phyloP scores from a whole-genome alignment of 2,329 filamentous ascomycete species.

The Hortaea werneckii region DNA sequence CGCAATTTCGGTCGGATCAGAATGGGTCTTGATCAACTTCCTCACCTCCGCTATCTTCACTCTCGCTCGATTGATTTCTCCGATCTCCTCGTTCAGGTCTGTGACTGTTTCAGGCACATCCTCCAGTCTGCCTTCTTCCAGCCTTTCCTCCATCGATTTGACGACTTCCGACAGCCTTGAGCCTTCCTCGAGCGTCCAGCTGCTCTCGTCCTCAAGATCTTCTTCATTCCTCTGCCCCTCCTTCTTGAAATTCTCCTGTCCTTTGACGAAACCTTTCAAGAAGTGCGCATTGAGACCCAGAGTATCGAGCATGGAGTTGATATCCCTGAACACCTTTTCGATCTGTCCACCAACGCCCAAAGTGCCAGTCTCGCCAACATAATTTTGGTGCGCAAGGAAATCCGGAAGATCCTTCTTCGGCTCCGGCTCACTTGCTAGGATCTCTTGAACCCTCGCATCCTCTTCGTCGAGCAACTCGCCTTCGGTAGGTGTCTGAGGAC shows the following conservation, averaged over 20 bases:
- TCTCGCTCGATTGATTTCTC: conserved; percentile 61
- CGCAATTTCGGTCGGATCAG: conserved; percentile 58
- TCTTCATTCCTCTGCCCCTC: conserved; percentile 39
- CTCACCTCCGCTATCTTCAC: conserved; percentile 69
- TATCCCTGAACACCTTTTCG: conserved; percentile 57
- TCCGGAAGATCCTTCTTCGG: conserved; percentile 55
- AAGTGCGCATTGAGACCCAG: conserved; percentile 75
- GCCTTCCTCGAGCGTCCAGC: conserved; percentile 70
- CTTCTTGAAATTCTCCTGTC: conserved; percentile 49
- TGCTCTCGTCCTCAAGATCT: conserved; percentile 48
- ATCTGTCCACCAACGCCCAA: conserved; percentile 38
- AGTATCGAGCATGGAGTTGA: conserved; percentile 90
- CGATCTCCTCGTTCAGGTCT: conserved; percentile 53
- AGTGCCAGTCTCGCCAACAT: conserved; percentile 28
- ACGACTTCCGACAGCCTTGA: conserved; percentile 48
- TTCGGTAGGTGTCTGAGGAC: conserved; percentile 30
- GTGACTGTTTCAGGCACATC: conserved; percentile 59
- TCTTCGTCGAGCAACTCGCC: conserved; percentile 54
- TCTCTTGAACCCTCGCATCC: conserved; percentile 55
- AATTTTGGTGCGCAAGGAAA: conserved; percentile 51
- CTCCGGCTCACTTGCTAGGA: conserved; percentile 50
- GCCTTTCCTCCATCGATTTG: conserved; percentile 48
- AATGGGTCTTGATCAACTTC: conserved; percentile 59
- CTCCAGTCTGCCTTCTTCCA: conserved; percentile 60
- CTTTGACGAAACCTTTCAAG: conserved; percentile 50